A percentile compares a stretch with the other conserved stretches of the same genome.
These are phyloP conservation scores for Pythium pyrilobum DNA, from an alignment of 352 stramenopile species.

Conservation along the genomic window DNA sequence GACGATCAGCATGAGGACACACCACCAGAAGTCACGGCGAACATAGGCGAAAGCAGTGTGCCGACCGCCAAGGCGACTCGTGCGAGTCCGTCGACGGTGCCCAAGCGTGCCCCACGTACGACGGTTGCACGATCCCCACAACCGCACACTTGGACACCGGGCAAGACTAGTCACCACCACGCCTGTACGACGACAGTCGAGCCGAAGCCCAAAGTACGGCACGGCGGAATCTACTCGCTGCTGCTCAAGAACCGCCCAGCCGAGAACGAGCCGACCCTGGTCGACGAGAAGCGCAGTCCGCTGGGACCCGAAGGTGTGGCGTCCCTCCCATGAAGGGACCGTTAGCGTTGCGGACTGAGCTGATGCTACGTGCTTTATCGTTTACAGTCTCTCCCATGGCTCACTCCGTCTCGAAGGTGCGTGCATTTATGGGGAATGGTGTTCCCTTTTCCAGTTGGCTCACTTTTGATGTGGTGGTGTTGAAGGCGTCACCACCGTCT, in stretches of 20 bases:
- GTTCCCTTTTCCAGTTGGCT: background rate
- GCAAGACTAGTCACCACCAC: too few relatives aligned
- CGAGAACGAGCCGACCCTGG: conserved; percentile 46
- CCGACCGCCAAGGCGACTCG: too few relatives aligned
- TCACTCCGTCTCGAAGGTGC: conserved; percentile 13
- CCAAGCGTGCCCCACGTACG: background rate
- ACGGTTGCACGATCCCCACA: background rate
- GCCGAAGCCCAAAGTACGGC: conserved; percentile 48
- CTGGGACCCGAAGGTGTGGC: conserved; percentile 8
- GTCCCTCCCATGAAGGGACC: background rate
- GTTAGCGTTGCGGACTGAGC: background rate
- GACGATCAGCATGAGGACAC: conserved; percentile 4
- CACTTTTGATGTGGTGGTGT: background rate
- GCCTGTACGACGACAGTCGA: too few relatives aligned
- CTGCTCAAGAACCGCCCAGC: conserved; percentile 53
- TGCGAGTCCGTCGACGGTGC: conserved; percentile 4
- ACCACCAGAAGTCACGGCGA: background rate
- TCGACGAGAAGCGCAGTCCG: conserved; percentile 40
- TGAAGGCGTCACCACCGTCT: conserved; percentile 24
- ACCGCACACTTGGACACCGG: background rate
- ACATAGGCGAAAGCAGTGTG: too few relatives aligned
- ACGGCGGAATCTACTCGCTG: conserved; percentile 76
- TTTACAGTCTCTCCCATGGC: conserved; percentile 3
- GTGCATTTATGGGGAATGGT: background rate
- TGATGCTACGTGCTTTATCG: background rate